These are phyloP conservation scores for Coemansia sp. DNA, from an alignment of 192 early-diverging fungal genomes.

Conservation along the genomic window DNA sequence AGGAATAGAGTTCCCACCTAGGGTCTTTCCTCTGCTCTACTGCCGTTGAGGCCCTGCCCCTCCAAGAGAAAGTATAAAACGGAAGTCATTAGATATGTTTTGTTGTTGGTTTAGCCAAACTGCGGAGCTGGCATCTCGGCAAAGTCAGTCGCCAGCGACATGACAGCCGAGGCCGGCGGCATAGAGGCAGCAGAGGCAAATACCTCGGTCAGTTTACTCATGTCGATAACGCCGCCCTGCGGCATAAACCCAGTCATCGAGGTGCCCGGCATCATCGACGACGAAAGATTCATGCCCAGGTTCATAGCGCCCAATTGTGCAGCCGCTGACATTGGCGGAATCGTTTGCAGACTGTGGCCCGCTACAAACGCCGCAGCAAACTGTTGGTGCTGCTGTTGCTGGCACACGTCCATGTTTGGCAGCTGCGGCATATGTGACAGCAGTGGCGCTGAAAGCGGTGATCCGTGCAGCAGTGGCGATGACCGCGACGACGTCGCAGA, in stretches of 20 bases:
- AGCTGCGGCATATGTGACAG: slow-evolving; percentile 31
- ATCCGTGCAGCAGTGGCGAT: slow-evolving; percentile 26
- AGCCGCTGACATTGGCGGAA: slow-evolving; percentile 11
- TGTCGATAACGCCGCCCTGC: slow-evolving; percentile 24
- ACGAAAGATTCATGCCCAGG: slow-evolving; percentile 7
- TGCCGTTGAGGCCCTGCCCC: too few relatives aligned
- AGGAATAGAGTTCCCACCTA: too few relatives aligned
- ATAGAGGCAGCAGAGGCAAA: slow-evolving; percentile 16
- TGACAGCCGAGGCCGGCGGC: slow-evolving; percentile 4
- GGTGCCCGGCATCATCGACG: slow-evolving; percentile 34
- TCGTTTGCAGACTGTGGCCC: slow-evolving; percentile 19
- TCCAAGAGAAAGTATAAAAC: too few relatives aligned
- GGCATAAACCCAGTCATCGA: slow-evolving; percentile 26
- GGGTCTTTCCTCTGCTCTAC: too few relatives aligned
- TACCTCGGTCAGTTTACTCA: slow-evolving; percentile 31
- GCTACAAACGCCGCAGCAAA: slow-evolving; percentile 31
- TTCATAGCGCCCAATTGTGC: slow-evolving; percentile 19
- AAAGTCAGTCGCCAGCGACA: slow-evolving; percentile 13
- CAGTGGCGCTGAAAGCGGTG: slow-evolving; percentile 44
- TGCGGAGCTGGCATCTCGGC: slow-evolving; percentile 1
- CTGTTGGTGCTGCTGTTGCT: not conserved
- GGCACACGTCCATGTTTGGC: slow-evolving; percentile 11
- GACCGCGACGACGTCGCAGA: slow-evolving; percentile 18
- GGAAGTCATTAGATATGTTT: not conserved
- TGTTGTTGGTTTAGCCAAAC: not conserved